These are phyloP conservation scores for Candida sp. DNA, from an alignment of 1,139 yeast genomes.

Conservation along the genomic window DNA sequence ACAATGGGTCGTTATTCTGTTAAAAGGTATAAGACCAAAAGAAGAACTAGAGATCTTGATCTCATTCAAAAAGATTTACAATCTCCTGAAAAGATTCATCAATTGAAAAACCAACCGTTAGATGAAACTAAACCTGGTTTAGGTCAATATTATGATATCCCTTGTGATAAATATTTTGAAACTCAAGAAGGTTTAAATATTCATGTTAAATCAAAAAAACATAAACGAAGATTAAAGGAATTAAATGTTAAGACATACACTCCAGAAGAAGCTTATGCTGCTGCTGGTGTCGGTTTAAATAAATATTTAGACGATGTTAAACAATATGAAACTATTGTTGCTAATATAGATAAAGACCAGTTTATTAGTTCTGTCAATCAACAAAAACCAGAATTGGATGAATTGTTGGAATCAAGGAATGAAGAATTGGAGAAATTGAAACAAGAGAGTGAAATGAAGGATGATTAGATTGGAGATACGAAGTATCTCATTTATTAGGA, in stretches of 20 bases:
- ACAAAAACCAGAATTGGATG: conserved; percentile 40
- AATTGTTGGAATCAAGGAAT: background rate
- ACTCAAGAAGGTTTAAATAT: conserved; percentile 68
- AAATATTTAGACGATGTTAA: conserved; percentile 65
- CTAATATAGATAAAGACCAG: conserved; percentile 35
- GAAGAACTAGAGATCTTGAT: conserved; percentile 85
- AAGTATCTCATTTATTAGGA: too few relatives aligned
- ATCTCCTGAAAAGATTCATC: conserved; percentile 55
- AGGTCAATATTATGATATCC: conserved; percentile 92
- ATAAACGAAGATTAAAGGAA: conserved; percentile 80
- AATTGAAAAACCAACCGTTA: conserved; percentile 73
- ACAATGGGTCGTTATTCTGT: conserved; percentile 85
- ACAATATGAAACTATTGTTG: conserved; percentile 43
- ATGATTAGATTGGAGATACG: conserved; percentile 10
- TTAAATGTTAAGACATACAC: conserved; percentile 80
- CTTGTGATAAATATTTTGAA: conserved; percentile 91
- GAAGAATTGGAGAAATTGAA: conserved; percentile 14
- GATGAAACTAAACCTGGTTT: conserved; percentile 92
- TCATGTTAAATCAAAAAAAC: conserved; percentile 74
- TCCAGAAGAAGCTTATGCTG: conserved; percentile 86
- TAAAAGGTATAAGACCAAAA: conserved; percentile 69
- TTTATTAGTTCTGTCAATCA: conserved; percentile 32
- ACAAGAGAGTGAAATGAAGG: conserved; percentile 14
- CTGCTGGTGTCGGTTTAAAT: conserved; percentile 72
- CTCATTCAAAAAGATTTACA: conserved; percentile 75